These are phyloP conservation scores for Pseudopithomyces maydicus DNA, from an alignment of 2,329 filamentous ascomycete species.

Conservation along the genomic window DNA sequence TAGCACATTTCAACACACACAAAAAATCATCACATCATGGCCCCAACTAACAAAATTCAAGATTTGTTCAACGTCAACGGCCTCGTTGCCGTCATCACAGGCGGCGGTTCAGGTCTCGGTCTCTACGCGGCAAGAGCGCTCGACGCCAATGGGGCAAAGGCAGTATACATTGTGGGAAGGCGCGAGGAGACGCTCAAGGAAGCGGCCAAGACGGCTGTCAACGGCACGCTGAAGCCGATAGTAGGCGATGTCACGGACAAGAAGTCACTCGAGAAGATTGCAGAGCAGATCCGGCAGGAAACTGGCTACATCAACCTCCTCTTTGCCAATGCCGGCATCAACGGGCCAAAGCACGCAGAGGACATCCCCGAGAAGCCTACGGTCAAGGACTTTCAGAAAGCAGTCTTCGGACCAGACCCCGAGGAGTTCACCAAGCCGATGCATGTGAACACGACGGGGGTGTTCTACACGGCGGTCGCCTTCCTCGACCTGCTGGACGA, in stretches of 20 bases:
- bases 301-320: conserved; percentile 26
- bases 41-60: conserved; percentile 1
- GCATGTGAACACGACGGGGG: conserved; percentile 47
- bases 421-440: conserved; percentile 41
- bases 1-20: too few species aligned
- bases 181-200: conserved; percentile 5
- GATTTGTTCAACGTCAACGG: conserved; percentile 6
- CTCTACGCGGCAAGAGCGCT: conserved; percentile 9
- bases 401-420: background rate
- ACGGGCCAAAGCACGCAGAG: conserved; percentile 17
- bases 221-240: conserved; percentile 5
- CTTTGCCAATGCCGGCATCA: conserved; percentile 31
- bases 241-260: conserved; percentile 25
- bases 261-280: conserved; percentile 17
- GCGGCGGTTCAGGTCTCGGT: conserved; percentile 12
- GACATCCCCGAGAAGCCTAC: conserved; percentile 24
- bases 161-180: conserved; percentile 12
- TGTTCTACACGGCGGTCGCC: conserved; percentile 49
- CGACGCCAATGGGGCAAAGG: conserved; percentile 10
- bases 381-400: conserved; percentile 2
- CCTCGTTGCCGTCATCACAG: conserved; percentile 8
- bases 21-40: background rate
- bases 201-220: conserved; percentile 2
- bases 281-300: conserved; percentile 14
- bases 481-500: conserved; percentile 51